These are phyloP conservation scores for Beauveria medogensis DNA, from an alignment of 2,329 filamentous ascomycete genomes.

Conservation along the genomic window DNA sequence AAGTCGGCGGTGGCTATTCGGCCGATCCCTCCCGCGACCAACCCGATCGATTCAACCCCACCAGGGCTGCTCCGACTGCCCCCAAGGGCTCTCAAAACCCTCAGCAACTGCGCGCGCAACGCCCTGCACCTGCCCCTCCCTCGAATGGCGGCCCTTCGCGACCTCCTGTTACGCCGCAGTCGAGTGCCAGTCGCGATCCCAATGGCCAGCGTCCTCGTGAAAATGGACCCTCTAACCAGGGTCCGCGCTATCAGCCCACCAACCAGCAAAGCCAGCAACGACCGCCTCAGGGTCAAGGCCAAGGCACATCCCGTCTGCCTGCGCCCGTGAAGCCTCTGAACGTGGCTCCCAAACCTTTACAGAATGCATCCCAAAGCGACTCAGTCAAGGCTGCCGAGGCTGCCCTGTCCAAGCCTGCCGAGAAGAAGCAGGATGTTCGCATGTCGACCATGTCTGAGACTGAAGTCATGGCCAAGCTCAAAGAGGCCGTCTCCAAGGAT, in stretches of 20 bases:
- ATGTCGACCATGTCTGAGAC: constrained; percentile 98
- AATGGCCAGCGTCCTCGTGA: constrained; percentile 35
- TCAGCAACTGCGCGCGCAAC: constrained; percentile 57
- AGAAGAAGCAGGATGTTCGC: constrained; percentile 84
- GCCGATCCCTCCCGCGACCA: constrained; percentile 28
- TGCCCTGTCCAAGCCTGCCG: constrained; percentile 78
- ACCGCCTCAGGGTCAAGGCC: constrained; percentile 36
- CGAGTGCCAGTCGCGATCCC: constrained; percentile 39
- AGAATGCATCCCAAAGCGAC: constrained; percentile 45
- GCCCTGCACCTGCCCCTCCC: constrained; percentile 70
- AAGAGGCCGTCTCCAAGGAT: constrained; percentile 91
- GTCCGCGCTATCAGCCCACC: constrained; percentile 52
- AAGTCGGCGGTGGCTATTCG: constrained; percentile 55
- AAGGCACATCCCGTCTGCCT: constrained; percentile 37
- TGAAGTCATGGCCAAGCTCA: constrained; percentile 93
- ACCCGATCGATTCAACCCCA: constrained; percentile 73
- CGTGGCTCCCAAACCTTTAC: constrained; percentile 57
- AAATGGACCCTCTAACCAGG: constrained; percentile 37
- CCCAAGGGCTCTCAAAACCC: constrained; percentile 54
- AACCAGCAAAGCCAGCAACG: constrained; percentile 41
- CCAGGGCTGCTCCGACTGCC: constrained; percentile 73
- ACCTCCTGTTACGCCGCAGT: constrained; percentile 41
- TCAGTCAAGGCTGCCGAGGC: constrained; percentile 83
- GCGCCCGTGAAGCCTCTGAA: constrained; percentile 72
- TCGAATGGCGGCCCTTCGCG: constrained; percentile 32